These are phyloP conservation scores for Chaetothyriales sp. DNA, from an alignment of 2,329 filamentous ascomycete species.

Conservation along the genomic window DNA sequence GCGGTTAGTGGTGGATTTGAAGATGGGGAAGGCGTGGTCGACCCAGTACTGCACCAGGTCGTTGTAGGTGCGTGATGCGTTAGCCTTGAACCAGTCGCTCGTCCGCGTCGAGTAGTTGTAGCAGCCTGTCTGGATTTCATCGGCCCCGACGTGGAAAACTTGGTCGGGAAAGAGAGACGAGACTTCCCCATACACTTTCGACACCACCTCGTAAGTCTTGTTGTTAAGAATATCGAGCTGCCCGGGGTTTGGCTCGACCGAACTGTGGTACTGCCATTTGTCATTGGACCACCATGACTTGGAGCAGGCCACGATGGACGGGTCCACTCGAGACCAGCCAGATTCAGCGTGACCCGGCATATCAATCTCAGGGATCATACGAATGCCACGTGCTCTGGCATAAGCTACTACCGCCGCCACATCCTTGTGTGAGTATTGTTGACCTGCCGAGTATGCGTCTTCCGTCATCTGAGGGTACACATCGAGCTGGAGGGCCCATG, in stretches of 20 bases:
- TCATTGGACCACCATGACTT: conserved; percentile 51
- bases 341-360: conserved; percentile 47
- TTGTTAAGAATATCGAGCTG: conserved; percentile 44
- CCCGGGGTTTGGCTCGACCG: conserved; percentile 43
- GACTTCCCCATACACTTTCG: conserved; percentile 41
- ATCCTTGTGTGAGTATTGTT: conserved; percentile 33
- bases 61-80: conserved; percentile 37
- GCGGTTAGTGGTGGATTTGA: conserved; percentile 33
- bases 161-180: conserved; percentile 38
- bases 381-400: conserved; percentile 42
- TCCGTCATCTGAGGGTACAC: conserved; percentile 40
- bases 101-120: conserved; percentile 43
- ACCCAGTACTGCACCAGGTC: conserved; percentile 44
- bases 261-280: conserved; percentile 40
- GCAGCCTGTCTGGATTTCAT: conserved; percentile 43
- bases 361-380: conserved; percentile 48
- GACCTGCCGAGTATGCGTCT: conserved; percentile 40
- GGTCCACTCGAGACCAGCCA: conserved; percentile 44
- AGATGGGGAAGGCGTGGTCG: conserved; percentile 39
- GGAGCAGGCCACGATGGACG: conserved; percentile 42
- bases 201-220: conserved; percentile 42
- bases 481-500: conserved; percentile 40
- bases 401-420: conserved; percentile 36
- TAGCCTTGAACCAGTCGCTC: conserved; percentile 37
- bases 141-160: conserved; percentile 44